Base-by-base conservation (phyloP, 305 asterid species). In the Fraxinus velutina region DNA sequence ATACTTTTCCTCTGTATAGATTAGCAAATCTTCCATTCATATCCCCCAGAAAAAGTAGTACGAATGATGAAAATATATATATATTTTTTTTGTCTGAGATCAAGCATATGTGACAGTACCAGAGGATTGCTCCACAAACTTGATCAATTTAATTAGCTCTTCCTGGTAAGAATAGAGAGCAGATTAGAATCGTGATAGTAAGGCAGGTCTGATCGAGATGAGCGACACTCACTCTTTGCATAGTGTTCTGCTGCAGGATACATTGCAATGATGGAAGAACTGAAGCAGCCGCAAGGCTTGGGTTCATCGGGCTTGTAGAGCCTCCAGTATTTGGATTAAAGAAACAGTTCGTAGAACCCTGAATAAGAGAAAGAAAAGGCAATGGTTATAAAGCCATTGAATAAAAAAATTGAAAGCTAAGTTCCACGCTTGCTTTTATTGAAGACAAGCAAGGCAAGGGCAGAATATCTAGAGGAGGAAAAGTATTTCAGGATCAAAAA, bases 211-310 rank as follows among this genome's bases (percentile, higher is more conserved):
- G 21, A 71, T 42, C 0, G 15, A 82, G 82, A 77, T 55, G 57
- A 80, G 76, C 55, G 68, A 64, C 52, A 71, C 90, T 83, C 90
- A 96, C 99, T 86, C 97, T 87, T 85, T 92, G 98, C 88, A 87
- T 85, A 66, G 77, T 84, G 88, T 94, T 92, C 84, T 93, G 98
- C 84, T 93, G 98, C 86, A 93, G 86, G 79, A 94, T 89, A 80
- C 77, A 82, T 60, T 92, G 97, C 89, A 96, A 85, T 21, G 93
- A 88, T 9, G 94, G 95, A 77, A 96, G 91, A 87, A 96, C 78
- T 60, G 94, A 87, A 86, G 90, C 87, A 77, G 89, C 87, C 34
- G 87, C 19, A 39, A 86, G 81, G 85, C 89, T 79, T 32, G 92
- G 83, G 64, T 78, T 78, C 42, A 82, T 50, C 78, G 92, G 90